Evolutionary conservation across 495 filamentous ascomycete genomes (phyloP).

Genomic region (Chaetomium fimeti): DNA sequence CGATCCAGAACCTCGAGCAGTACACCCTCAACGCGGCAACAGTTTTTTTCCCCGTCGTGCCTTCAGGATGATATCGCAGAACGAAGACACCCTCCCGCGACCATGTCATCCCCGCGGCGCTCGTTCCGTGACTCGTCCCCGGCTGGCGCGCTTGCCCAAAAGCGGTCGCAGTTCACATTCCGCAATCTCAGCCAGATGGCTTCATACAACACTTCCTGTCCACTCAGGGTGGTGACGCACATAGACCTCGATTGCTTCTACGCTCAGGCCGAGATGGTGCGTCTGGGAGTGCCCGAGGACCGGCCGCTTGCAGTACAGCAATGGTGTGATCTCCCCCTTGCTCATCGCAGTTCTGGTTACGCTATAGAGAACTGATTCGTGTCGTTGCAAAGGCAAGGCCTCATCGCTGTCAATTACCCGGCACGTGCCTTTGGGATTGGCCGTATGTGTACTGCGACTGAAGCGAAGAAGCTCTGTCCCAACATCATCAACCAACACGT

Average conservation of each 20-base stretch:
- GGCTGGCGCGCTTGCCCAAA: conserved; percentile 40
- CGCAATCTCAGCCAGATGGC: conserved; percentile 75
- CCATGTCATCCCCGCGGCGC: conserved; percentile 35
- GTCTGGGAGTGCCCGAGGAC: conserved; percentile 69
- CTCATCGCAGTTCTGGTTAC: not conserved
- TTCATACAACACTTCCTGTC: conserved; percentile 66
- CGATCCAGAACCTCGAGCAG: not conserved
- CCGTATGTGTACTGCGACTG: conserved; percentile 68
- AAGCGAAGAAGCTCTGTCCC: conserved; percentile 88
- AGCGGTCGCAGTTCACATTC: conserved; percentile 75
- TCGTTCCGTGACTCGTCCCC: conserved; percentile 43
- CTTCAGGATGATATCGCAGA: conserved; percentile 16
- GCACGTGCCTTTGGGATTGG: conserved; percentile 76
- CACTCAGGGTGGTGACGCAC: conserved; percentile 84
- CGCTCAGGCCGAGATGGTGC: conserved; percentile 91
- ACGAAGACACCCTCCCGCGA: not conserved
- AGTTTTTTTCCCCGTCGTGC: not conserved
- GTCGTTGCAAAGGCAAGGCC: conserved; percentile 54
- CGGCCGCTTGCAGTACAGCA: conserved; percentile 90
- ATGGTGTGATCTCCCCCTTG: conserved; percentile 50
- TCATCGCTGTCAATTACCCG: conserved; percentile 96
- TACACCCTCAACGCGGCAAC: not conserved
- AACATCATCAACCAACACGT: conserved; percentile 85
- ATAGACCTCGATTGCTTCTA: conserved; percentile 98
- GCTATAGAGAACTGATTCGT: not conserved